Percentiles rank a stretch among this genome's conserved stretches.
phyloP scores from a whole-genome alignment of 1,139 yeast species.

The Zygosaccharomyces sapae region DNA sequence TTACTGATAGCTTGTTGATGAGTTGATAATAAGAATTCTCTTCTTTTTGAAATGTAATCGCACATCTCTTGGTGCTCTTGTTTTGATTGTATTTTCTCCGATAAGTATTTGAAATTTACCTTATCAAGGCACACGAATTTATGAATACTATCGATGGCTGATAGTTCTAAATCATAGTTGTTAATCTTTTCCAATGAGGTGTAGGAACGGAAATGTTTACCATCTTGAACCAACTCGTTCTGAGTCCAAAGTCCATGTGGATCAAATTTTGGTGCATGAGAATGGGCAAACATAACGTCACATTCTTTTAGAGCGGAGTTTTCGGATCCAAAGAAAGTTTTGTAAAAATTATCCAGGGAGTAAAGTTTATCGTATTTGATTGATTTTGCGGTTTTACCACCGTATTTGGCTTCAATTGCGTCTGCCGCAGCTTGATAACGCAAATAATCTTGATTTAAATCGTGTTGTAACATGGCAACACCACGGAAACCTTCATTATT shows the following conservation, averaged over 20 bases:
- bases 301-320: constrained; percentile 15
- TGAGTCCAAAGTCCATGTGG: constrained; percentile 26
- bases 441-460: constrained; percentile 31
- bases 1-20: constrained; percentile 8
- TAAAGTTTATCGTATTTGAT: constrained; percentile 24
- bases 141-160: constrained; percentile 28
- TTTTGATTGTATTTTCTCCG: constrained; percentile 16
- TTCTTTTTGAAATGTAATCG: constrained; percentile 21
- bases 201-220: constrained; percentile 32
- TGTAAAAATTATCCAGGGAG: constrained; percentile 23
- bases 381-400: constrained; percentile 6
- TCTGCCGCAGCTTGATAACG: constrained; percentile 22
- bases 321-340: constrained; percentile 24
- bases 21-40: constrained; percentile 15
- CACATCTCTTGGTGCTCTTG: constrained; percentile 20
- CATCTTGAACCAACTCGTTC: constrained; percentile 28
- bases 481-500: constrained; percentile 29
- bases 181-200: constrained; percentile 25
- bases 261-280: constrained; percentile 35
- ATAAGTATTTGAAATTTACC: constrained; percentile 27
- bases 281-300: constrained; percentile 35
- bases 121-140: constrained; percentile 26
- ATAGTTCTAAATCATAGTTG: constrained; percentile 33
- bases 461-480: constrained; percentile 35
- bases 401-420: constrained; percentile 16